phyloP scores from a whole-genome alignment of 2,329 filamentous ascomycete genomes.

The Myriosclerotinia duriaeana region DNA sequence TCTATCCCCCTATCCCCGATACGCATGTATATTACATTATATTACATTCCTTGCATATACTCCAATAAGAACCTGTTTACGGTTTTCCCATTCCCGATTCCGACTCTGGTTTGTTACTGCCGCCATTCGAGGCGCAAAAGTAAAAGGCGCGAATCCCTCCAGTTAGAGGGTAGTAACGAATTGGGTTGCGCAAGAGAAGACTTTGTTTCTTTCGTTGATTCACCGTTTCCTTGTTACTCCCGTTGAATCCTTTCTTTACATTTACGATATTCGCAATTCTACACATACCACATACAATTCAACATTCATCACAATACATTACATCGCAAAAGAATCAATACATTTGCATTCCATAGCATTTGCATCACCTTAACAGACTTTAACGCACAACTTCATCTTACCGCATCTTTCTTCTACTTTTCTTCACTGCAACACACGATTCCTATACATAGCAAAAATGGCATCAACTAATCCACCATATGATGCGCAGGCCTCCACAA shows the following conservation, averaged over 20 bases:
- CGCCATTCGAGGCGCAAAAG: background rate
- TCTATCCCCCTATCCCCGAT: conserved; percentile 8
- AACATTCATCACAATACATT: background rate
- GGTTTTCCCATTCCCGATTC: background rate
- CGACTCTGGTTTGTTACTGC: conserved; percentile 1
- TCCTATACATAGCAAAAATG: conserved; percentile 25
- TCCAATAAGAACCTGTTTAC: background rate
- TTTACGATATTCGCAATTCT: conserved; percentile 1
- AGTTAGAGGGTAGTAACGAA: background rate
- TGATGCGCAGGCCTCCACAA: conserved; percentile 69
- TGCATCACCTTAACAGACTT: background rate
- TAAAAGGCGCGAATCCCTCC: background rate
- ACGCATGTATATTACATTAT: background rate
- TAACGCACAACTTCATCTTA: background rate
- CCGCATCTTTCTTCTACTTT: background rate
- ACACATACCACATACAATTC: background rate
- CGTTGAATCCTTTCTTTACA: background rate
- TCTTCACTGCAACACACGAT: background rate
- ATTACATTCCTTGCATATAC: conserved; percentile 15
- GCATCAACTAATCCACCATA: conserved; percentile 34
- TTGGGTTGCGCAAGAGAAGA: too few species aligned
- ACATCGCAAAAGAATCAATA: background rate
- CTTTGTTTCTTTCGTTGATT: conserved; percentile 2
- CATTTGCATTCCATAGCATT: background rate
- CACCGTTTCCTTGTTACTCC: background rate